Evolutionary conservation across 306 rosid genomes (phyloP).

Genomic region (Cicer cuneatum): DNA sequence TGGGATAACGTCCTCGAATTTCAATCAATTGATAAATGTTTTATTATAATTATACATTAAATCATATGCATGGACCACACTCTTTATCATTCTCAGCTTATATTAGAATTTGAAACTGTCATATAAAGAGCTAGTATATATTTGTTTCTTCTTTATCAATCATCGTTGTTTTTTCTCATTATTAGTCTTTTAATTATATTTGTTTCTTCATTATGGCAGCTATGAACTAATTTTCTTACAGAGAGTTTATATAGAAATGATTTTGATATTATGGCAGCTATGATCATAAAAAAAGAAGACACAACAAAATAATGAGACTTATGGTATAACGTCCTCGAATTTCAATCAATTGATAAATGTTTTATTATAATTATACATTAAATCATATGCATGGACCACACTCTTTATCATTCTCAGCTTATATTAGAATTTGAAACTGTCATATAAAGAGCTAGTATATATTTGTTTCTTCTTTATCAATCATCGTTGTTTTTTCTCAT

Average conservation of each 20-base stretch:
- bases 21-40: conserved; percentile 17
- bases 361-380: conserved; percentile 8
- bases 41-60: conserved; percentile 7
- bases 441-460: conserved; percentile 13
- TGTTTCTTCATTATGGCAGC: no score
- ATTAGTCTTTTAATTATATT: no score
- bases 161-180: no score
- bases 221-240: no score
- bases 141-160: no score
- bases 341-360: conserved; percentile 20
- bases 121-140: conserved; percentile 7
- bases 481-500: no score
- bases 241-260: no score
- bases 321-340: conserved; percentile 9
- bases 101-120: conserved; percentile 20
- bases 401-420: conserved; percentile 15
- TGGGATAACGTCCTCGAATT: conserved; percentile 16
- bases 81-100: conserved; percentile 17
- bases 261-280: no score
- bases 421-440: conserved; percentile 19
- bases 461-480: no score
- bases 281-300: no score
- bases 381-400: conserved; percentile 3
- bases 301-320: not conserved
- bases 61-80: conserved; percentile 7